Conservation (phyloP, 139 green algal genomes). For the Closterium sp. region DNA sequence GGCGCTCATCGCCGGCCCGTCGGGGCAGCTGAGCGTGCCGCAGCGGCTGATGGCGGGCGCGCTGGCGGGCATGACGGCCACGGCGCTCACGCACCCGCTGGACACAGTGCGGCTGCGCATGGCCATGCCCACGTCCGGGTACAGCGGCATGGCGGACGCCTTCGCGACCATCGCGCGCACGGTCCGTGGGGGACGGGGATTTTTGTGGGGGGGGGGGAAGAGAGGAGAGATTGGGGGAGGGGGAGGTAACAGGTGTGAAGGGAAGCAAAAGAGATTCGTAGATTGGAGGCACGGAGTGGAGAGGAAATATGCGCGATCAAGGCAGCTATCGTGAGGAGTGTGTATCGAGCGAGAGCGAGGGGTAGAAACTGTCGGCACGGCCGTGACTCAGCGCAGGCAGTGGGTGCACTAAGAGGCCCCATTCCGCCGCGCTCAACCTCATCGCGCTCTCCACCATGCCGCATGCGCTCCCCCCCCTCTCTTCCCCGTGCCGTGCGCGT, state of each 20-base stretch:
- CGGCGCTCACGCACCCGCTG: slow-evolving; percentile 87
- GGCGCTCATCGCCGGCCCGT: slow-evolving; percentile 61
- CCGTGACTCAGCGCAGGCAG: no score
- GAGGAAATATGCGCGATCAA: not conserved
- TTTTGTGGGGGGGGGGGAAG: not conserved
- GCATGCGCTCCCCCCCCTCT: not conserved
- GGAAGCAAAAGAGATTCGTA: not conserved
- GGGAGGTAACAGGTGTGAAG: not conserved
- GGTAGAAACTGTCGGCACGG: no score
- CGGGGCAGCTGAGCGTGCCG: slow-evolving; percentile 69
- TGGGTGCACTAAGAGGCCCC: not conserved
- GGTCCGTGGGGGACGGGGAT: not conserved
- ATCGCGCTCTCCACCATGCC: not conserved
- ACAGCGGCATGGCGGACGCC: slow-evolving; percentile 37
- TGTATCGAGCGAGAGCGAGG: no score
- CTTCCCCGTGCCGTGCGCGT: not conserved
- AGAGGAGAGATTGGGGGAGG: not conserved
- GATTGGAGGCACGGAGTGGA: not conserved
- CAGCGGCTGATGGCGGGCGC: slow-evolving; percentile 64
- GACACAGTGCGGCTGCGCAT: slow-evolving; percentile 83
- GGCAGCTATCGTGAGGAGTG: not conserved
- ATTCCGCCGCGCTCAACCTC: not conserved
- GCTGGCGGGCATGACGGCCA: slow-evolving; percentile 88
- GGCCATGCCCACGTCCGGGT: slow-evolving; percentile 72
- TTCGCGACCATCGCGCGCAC: slow-evolving; percentile 16